These are phyloP conservation scores for Sugiyamaella castrensis DNA, from an alignment of 1,139 yeast genomes.

Conservation along the genomic window DNA sequence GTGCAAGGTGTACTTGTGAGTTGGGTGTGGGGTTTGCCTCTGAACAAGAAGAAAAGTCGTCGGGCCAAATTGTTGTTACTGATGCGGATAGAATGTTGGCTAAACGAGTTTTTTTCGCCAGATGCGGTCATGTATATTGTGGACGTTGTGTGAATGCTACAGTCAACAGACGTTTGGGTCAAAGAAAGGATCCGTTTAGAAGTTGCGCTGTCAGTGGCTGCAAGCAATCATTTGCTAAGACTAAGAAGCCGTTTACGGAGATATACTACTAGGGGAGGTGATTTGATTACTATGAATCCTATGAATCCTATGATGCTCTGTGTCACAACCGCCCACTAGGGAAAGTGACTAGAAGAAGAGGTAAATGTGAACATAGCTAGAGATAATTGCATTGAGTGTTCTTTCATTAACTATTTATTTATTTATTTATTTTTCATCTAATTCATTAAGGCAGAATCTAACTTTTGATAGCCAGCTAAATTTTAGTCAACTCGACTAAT, in stretches of 20 bases:
- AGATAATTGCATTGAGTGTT: neutral
- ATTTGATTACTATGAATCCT: neutral
- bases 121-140: slow-evolving; percentile 85
- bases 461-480: neutral
- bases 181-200: slow-evolving; percentile 16
- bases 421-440: slow-evolving; percentile 8
- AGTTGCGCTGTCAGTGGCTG: slow-evolving; percentile 28
- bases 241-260: slow-evolving; percentile 26
- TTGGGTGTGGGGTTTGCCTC: slow-evolving; percentile 69
- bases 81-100: slow-evolving; percentile 60
- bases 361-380: too few relatives aligned
- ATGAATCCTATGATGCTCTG: too few relatives aligned
- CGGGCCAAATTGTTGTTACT: slow-evolving; percentile 43
- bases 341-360: too few relatives aligned
- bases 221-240: slow-evolving; percentile 19
- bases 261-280: slow-evolving; percentile 22
- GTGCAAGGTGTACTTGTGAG: slow-evolving; percentile 67
- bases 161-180: slow-evolving; percentile 19
- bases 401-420: neutral
- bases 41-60: slow-evolving; percentile 18
- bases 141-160: slow-evolving; percentile 75
- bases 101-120: slow-evolving; percentile 61
- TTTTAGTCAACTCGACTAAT: slow-evolving; percentile 5
- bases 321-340: too few relatives aligned
- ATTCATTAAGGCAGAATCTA: neutral